These are phyloP conservation scores for Coemansia sp. DNA, from an alignment of 192 early-diverging fungal genomes.

Conservation along the genomic window DNA sequence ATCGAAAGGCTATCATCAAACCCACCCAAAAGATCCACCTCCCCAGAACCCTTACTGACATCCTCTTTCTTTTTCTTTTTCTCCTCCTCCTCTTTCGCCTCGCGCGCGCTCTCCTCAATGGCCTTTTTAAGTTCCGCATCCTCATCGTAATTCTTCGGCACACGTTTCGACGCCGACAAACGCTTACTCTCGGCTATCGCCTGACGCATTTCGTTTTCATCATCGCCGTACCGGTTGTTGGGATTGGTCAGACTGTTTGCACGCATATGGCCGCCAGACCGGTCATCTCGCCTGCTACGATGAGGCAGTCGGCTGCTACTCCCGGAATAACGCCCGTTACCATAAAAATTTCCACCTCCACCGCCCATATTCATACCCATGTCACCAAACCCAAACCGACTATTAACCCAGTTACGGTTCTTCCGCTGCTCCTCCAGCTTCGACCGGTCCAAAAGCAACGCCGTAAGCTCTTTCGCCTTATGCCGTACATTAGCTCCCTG, in stretches of 20 bases:
- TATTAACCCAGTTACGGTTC: constrained; percentile 63
- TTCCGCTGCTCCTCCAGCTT: constrained; percentile 75
- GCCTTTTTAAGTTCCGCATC: constrained; percentile 75
- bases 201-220: constrained; percentile 75
- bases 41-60: constrained; percentile 1
- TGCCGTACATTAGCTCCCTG: constrained; percentile 92
- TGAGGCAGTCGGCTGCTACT: constrained; percentile 43
- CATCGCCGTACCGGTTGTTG: constrained; percentile 56
- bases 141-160: constrained; percentile 56
- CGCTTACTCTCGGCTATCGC: constrained; percentile 85
- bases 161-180: constrained; percentile 54
- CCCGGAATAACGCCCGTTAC: constrained; percentile 31
- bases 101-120: constrained; percentile 80
- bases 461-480: constrained; percentile 88
- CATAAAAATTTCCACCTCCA: constrained; percentile 14
- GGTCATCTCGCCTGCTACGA: constrained; percentile 6
- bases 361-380: constrained; percentile 26
- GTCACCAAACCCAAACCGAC: constrained; percentile 58
- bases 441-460: constrained; percentile 75
- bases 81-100: constrained; percentile 54
- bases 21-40: constrained; percentile 45
- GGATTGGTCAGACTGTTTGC: constrained; percentile 27
- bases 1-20: constrained; percentile 30
- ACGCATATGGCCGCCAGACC: constrained; percentile 24
- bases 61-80: constrained; percentile 3